A percentile compares a stretch with the other conserved stretches of the same genome.
Evolutionary conservation across 768 basidiomycete genomes (phyloP).

Genomic region (Phanerochaete carnosa): DNA sequence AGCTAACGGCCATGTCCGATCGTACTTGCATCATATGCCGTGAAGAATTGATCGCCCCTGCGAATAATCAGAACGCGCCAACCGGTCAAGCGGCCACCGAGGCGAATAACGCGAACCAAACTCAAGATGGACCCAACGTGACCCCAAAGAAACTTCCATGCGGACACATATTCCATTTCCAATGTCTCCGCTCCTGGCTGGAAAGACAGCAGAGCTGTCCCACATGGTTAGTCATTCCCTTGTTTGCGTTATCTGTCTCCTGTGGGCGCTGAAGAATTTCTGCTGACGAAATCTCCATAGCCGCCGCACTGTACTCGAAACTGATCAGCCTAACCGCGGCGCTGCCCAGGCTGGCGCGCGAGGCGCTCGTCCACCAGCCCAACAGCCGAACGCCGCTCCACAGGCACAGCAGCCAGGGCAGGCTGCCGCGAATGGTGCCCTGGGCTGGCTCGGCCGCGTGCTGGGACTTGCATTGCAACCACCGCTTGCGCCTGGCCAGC

Average conservation of each 20-base stretch:
- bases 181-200: constrained; percentile 95
- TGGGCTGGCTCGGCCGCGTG: constrained; percentile 52
- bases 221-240: constrained; percentile 70
- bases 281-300: constrained; percentile 33
- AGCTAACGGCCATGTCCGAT: constrained; percentile 79
- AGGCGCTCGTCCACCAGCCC: constrained; percentile 14
- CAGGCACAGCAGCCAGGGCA: constrained; percentile 30
- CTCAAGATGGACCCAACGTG: constrained; percentile 77
- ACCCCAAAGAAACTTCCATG: constrained; percentile 97
- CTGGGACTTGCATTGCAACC: constrained; percentile 51
- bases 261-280: constrained; percentile 9
- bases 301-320: constrained; percentile 75
- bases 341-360: constrained; percentile 12
- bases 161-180: constrained; percentile 97
- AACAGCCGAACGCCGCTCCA: constrained; percentile 24
- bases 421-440: constrained; percentile 25
- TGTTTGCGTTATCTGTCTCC: constrained; percentile 10
- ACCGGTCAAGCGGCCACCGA: constrained; percentile 1
- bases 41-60: constrained; percentile 76
- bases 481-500: constrained; percentile 24
- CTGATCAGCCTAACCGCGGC: constrained; percentile 21
- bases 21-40: constrained; percentile 97
- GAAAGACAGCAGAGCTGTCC: constrained; percentile 99
- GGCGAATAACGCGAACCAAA: constrained; percentile 15
- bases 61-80: constrained; percentile 13